These are phyloP conservation scores for Cladosporium sp. DNA, from an alignment of 2,329 filamentous ascomycete species.

Conservation along the genomic window DNA sequence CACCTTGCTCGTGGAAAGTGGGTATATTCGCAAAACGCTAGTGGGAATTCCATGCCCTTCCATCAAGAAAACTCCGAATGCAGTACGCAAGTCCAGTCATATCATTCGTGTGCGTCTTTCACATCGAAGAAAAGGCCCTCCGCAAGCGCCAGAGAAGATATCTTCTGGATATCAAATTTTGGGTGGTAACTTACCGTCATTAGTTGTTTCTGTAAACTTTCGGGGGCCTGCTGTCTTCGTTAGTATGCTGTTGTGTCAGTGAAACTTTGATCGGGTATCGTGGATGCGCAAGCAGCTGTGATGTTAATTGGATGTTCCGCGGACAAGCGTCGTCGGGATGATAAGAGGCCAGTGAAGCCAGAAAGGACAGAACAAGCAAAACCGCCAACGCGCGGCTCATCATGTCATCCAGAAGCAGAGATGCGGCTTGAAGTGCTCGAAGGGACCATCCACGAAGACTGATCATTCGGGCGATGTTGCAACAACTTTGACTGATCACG, in stretches of 20 bases:
- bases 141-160: background rate
- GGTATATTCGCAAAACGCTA: background rate
- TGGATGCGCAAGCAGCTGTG: background rate
- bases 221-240: background rate
- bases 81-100: background rate
- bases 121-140: background rate
- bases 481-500: background rate
- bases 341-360: too few relatives aligned
- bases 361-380: too few relatives aligned
- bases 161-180: background rate
- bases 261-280: background rate
- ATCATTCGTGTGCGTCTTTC: background rate
- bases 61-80: background rate
- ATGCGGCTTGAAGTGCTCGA: too few relatives aligned
- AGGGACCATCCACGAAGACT: too few relatives aligned
- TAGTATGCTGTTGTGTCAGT: background rate
- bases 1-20: background rate
- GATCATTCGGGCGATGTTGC: background rate
- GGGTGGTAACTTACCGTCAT: background rate
- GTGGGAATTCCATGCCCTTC: background rate
- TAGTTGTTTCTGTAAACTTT: background rate
- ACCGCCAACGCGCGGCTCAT: too few relatives aligned
- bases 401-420: too few relatives aligned
- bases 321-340: too few relatives aligned
- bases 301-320: background rate